These are phyloP conservation scores for Ascochyta clinopodiicola DNA, from an alignment of 2,329 filamentous ascomycete genomes.

Conservation along the genomic window DNA sequence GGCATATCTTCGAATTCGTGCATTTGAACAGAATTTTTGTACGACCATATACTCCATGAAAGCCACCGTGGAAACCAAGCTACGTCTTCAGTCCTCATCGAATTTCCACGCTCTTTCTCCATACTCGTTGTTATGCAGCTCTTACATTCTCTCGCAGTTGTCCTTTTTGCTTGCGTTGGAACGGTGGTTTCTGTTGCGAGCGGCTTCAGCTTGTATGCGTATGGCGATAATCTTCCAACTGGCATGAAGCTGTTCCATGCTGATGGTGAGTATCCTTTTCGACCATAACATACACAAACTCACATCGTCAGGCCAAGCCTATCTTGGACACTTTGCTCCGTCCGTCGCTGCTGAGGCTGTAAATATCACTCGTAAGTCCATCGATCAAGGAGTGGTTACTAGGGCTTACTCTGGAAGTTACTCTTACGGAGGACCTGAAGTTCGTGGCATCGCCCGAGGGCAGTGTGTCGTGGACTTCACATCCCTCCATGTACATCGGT, in stretches of 20 bases:
- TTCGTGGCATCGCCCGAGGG: constrained; percentile 28
- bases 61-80: neutral
- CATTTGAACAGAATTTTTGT: neutral
- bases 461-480: constrained; percentile 22
- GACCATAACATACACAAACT: neutral
- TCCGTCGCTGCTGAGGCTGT: constrained; percentile 24
- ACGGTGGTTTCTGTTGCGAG: constrained; percentile 7
- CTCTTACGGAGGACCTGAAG: constrained; percentile 14
- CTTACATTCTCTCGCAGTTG: constrained; percentile 8
- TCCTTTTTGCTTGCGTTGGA: constrained; percentile 10
- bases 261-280: constrained; percentile 35
- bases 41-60: neutral
- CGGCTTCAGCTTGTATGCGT: constrained; percentile 39
- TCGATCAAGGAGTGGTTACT: neutral
- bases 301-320: constrained; percentile 39
- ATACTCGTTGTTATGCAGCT: constrained; percentile 15
- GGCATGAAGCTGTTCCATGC: constrained; percentile 43
- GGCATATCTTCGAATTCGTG: neutral
- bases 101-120: constrained; percentile 5
- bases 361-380: constrained; percentile 40
- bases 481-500: constrained; percentile 30
- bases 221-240: constrained; percentile 31
- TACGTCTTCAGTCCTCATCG: neutral
- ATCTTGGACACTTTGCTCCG: constrained; percentile 32
- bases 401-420: constrained; percentile 19